Base-by-base conservation (phyloP, 2,329 filamentous ascomycete species). In the Paecilomyces sp. region DNA sequence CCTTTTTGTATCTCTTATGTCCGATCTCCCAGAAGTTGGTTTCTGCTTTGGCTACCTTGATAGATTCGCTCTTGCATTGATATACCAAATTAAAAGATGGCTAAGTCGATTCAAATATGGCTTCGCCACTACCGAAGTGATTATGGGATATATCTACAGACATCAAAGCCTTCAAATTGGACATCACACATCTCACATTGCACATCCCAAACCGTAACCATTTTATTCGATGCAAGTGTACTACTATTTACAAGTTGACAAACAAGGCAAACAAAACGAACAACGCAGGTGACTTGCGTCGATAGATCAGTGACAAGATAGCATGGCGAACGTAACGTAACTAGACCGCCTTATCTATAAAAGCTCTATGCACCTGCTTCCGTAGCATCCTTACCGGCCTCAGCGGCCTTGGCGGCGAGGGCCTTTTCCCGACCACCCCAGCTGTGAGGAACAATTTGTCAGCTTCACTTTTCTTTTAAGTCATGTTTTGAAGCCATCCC, bases 351-450 rank as follows among this genome's bases (percentile, higher is more conserved):
- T 15, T 9, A 2, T 30, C 18, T 53, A 53, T 30, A 53, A 9
- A 8, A 47, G n/a, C 15, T 47, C 41, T 47, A 47, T 47, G 41
- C 41, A 18, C 33, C 54, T 57, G 50, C 33, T 50, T 57, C 33
- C 15, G 56, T 54, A 60, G 65, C 70, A 15, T 63, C 57, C 31
- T 64, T 65, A 57, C 71, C 71, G 63, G 72, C 58, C 61, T 71
- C 63, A 13, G 70, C 69, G 12, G 56, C 71, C 60, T 73, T 61
- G n/a, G 70, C 70, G 24, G 72, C 74, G 57, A 77, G 72, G 61
- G 69, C 54, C 58, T 74, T 70, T 66, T 77, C 75, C 58, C 74
- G 75, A 36, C 75, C 75, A 57, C 75, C 75, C 74, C 74, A 77
- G 64, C 75, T 77, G 58, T 30, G 56, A 58, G 33, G 4, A 13